Base-by-base conservation (phyloP, 352 stramenopile genomes). In the Phytophthora litchii region DNA sequence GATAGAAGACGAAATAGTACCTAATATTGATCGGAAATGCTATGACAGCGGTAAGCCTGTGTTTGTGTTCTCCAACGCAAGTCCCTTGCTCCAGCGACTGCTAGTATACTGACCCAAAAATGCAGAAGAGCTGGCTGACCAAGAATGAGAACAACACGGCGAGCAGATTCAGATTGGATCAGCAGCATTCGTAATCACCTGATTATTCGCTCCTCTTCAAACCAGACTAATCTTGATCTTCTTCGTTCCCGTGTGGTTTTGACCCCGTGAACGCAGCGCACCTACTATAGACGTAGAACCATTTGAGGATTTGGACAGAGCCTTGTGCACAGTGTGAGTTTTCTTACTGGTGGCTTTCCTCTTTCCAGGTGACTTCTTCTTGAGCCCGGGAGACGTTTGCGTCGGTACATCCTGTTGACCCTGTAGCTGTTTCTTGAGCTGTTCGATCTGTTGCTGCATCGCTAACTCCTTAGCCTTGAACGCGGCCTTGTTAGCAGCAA, bases 381-480 rank as follows among this genome's bases (percentile, higher is more conserved):
- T 74, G 29, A 67, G 60, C 11, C 49, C 70, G 5, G 54, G 58
- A 43, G 67, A 59, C 21, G 56, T 63, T 41, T 72, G 58, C 68
- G 75, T 76, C 38, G 72, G 51, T 16, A 76, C 47, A 38, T 80
- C 64, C 9, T 80, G 50, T 37, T 69, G 65, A 17, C 52, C 43
- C 10, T 57, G 60, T n/a, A 88, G 31, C 41, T 82, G 68, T 13
- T 67, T 67, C 60, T 84, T 74, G 17, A 89, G 59, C 40, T 84
- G 60, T 17, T 74, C 68, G 40, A 91, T 84, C 63, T 88, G 70
- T 53, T 72, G 67, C 76, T 87, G 77, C 77, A 91, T 80, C 46
- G 79, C 75, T 65, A 76, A 59, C 52, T 91, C 78, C 56, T 89
- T 92, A 73, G 72, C 67, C 55, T 80, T 74, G 57, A 90, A 83